Conservation (phyloP, 2,329 filamentous ascomycete genomes). For the Huntiella omanensis region DNA sequence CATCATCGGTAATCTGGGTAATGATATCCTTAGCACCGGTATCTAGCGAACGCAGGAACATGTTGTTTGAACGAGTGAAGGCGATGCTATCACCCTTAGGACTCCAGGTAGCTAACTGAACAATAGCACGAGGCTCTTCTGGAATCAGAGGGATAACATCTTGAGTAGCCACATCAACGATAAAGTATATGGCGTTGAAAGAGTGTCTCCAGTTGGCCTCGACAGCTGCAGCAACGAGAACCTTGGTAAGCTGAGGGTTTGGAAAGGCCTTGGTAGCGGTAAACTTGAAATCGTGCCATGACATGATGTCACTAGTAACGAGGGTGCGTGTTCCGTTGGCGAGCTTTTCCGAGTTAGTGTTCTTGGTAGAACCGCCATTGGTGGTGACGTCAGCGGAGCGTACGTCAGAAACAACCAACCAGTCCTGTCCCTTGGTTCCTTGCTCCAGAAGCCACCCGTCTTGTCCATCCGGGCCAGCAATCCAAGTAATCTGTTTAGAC, state of each 20-base stretch:
- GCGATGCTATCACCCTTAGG: conserved; percentile 70
- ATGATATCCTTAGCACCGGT: conserved; percentile 27
- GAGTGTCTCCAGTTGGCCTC: conserved; percentile 81
- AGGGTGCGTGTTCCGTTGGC: conserved; percentile 42
- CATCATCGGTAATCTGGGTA: conserved; percentile 65
- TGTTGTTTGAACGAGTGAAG: conserved; percentile 82
- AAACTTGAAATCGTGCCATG: conserved; percentile 35
- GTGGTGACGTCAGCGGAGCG: conserved; percentile 24
- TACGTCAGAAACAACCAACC: conserved; percentile 74
- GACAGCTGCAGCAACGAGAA: conserved; percentile 57
- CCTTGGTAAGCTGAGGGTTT: conserved; percentile 67
- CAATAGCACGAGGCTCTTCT: conserved; percentile 37
- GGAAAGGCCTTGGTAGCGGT: conserved; percentile 48
- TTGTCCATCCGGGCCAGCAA: conserved; percentile 52
- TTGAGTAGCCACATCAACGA: conserved; percentile 76
- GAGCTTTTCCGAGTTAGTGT: background rate
- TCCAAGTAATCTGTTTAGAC: conserved; percentile 55
- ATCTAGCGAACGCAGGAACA: conserved; percentile 52
- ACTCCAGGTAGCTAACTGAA: conserved; percentile 82
- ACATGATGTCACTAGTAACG: conserved; percentile 51
- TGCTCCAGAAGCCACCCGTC: conserved; percentile 74
- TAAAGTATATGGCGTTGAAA: conserved; percentile 69
- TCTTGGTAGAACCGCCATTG: conserved; percentile 15
- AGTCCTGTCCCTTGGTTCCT: conserved; percentile 45
- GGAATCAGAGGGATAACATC: conserved; percentile 60